phyloP scores from a whole-genome alignment of 352 stramenopile species.

The Globisporangium paroecandrum region DNA sequence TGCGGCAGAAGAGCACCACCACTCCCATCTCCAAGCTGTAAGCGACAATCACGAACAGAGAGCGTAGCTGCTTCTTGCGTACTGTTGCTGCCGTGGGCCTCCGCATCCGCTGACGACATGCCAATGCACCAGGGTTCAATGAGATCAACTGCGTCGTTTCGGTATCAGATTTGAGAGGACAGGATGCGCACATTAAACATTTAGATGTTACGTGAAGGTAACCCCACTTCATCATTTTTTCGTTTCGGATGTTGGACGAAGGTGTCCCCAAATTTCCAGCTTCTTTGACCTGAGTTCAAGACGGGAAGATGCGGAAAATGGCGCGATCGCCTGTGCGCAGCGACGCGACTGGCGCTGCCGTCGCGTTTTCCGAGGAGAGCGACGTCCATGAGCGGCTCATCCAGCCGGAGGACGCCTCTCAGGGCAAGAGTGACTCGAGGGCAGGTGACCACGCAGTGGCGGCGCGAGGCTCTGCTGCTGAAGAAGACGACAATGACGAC shows the following conservation, averaged over 20 bases:
- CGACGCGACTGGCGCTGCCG: neutral
- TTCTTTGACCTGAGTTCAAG: neutral
- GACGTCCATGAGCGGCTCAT: slow-evolving; percentile 51
- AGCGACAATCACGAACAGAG: neutral
- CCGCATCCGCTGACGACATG: neutral
- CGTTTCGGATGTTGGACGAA: neutral
- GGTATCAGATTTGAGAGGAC: slow-evolving; percentile 4
- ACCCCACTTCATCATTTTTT: neutral
- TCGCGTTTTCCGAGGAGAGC: slow-evolving; percentile 16
- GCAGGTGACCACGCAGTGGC: neutral
- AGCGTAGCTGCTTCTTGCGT: neutral
- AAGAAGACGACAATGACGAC: slow-evolving; percentile 32
- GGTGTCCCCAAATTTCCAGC: too few species aligned
- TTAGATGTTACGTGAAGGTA: slow-evolving; percentile 7
- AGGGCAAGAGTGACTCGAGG: neutral
- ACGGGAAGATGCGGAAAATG: slow-evolving; percentile 15
- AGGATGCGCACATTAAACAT: neutral
- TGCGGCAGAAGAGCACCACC: neutral
- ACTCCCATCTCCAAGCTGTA: neutral
- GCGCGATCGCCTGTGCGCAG: slow-evolving; percentile 2
- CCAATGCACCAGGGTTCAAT: neutral
- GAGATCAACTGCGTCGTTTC: slow-evolving; percentile 1
- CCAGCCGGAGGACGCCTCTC: slow-evolving; percentile 1
- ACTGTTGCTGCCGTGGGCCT: neutral
- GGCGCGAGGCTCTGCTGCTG: neutral